Conservation (phyloP, 106 monocot species). For the Apostasia shenzhenica region DNA sequence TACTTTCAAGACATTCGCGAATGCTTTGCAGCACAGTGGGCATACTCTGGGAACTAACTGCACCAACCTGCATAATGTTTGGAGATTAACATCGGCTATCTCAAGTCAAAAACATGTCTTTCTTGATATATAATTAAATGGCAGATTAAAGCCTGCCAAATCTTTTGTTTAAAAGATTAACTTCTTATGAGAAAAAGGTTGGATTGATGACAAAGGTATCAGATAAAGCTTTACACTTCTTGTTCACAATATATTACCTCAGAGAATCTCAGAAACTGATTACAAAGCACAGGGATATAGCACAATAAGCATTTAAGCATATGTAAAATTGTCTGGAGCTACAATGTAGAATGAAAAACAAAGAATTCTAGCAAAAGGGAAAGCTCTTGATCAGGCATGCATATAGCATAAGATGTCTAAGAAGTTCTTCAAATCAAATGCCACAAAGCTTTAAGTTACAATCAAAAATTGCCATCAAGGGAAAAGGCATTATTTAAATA, state of each 20-base stretch:
- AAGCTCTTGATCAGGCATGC: too few species aligned
- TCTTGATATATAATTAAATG: neutral
- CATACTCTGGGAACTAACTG: constrained; percentile 71
- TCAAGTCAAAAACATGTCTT: neutral
- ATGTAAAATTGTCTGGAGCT: too few species aligned
- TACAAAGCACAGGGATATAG: too few species aligned
- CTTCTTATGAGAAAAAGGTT: neutral
- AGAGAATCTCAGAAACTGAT: neutral
- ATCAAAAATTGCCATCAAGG: too few species aligned
- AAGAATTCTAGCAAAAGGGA: too few species aligned
- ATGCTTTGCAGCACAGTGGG: constrained; percentile 61
- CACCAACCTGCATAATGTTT: constrained; percentile 57
- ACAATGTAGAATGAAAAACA: too few species aligned
- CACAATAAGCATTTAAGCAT: too few species aligned
- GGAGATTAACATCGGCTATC: neutral
- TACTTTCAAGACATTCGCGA: constrained; percentile 83
- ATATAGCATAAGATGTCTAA: too few species aligned
- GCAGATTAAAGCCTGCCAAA: neutral
- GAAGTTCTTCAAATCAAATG: too few species aligned
- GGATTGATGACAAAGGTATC: neutral
- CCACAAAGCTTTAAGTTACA: too few species aligned
- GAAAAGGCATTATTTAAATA: too few species aligned
- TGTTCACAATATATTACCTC: neutral
- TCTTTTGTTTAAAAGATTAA: neutral
- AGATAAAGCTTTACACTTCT: neutral